Percentiles rank a stretch among this genome's conserved stretches.
phyloP scores from a whole-genome alignment of 1,139 yeast species.

The Candida tropicalis region DNA sequence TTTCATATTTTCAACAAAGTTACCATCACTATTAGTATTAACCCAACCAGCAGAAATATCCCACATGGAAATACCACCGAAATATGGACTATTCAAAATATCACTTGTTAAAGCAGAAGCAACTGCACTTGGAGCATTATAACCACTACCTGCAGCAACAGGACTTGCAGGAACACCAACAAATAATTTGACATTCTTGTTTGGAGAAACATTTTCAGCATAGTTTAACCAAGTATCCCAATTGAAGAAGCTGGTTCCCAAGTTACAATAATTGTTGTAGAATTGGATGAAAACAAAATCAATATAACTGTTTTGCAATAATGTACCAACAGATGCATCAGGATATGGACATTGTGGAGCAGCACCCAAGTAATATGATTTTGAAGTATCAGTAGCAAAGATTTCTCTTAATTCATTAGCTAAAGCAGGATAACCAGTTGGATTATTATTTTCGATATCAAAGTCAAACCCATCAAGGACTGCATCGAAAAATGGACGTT shows the following conservation, averaged over 20 bases:
- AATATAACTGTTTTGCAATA: slow-evolving; percentile 60
- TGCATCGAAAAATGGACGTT: slow-evolving; percentile 74
- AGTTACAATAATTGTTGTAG: slow-evolving; percentile 84
- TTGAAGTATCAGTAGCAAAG: slow-evolving; percentile 56
- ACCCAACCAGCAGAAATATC: slow-evolving; percentile 81
- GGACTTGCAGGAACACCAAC: slow-evolving; percentile 76
- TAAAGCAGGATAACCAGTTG: slow-evolving; percentile 62
- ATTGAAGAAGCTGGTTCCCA: slow-evolving; percentile 61
- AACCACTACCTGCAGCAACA: slow-evolving; percentile 61
- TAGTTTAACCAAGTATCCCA: slow-evolving; percentile 82
- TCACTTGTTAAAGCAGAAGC: slow-evolving; percentile 26
- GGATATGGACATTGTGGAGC: slow-evolving; percentile 97
- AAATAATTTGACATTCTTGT: slow-evolving; percentile 62
- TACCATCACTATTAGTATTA: slow-evolving; percentile 50
- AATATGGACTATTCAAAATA: slow-evolving; percentile 45
- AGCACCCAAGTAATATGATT: slow-evolving; percentile 77
- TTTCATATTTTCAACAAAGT: slow-evolving; percentile 47
- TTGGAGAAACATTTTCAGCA: slow-evolving; percentile 66
- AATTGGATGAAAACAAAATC: slow-evolving; percentile 93
- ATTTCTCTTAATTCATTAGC: slow-evolving; percentile 61
- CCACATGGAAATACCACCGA: slow-evolving; percentile 92
- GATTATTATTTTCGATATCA: slow-evolving; percentile 46
- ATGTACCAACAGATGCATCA: slow-evolving; percentile 78
- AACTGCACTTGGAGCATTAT: slow-evolving; percentile 24
- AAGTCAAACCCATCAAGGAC: slow-evolving; percentile 50